phyloP scores from a whole-genome alignment of 148 eudicot genomes.

The Diospyros kaki region DNA sequence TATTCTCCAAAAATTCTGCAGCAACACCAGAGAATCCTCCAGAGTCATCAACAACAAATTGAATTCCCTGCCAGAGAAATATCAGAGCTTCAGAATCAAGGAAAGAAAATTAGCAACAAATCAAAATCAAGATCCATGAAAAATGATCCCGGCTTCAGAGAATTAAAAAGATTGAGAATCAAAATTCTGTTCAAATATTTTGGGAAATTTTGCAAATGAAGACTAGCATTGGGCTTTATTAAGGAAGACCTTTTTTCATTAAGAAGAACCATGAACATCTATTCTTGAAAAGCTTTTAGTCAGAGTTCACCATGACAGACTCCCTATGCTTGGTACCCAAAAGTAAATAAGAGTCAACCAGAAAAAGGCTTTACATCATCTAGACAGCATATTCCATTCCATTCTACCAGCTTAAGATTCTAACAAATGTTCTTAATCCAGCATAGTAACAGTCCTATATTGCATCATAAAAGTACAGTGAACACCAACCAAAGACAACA shows the following conservation, averaged over 20 bases:
- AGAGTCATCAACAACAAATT: slow-evolving; percentile 76
- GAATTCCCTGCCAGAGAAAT: slow-evolving; percentile 65
- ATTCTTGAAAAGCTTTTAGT: not conserved
- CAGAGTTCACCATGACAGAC: slow-evolving; percentile 1
- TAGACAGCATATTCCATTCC: not conserved
- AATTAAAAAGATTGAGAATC: not conserved
- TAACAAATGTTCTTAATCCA: not conserved
- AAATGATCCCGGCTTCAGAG: not conserved
- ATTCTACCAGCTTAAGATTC: too few relatives aligned
- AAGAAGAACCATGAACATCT: not conserved
- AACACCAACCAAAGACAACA: not conserved
- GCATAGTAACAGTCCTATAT: not conserved
- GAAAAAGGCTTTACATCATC: not conserved
- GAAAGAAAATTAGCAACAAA: slow-evolving; percentile 1
- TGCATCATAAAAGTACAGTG: too few relatives aligned
- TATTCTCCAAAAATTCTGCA: slow-evolving; percentile 66
- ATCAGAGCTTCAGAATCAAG: not conserved
- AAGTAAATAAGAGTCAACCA: not conserved
- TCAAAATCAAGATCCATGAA: not conserved
- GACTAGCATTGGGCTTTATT: too few relatives aligned
- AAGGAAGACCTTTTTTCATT: too few relatives aligned
- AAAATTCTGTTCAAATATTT: not conserved
- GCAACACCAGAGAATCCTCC: slow-evolving; percentile 93
- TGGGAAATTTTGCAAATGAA: not conserved
- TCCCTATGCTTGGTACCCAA: not conserved